A percentile compares a stretch with the other conserved stretches of the same genome.
These are phyloP conservation scores for Phaeodactylum tricornutum DNA, from an alignment of 108 stramenopile genomes.

Conservation along the genomic window DNA sequence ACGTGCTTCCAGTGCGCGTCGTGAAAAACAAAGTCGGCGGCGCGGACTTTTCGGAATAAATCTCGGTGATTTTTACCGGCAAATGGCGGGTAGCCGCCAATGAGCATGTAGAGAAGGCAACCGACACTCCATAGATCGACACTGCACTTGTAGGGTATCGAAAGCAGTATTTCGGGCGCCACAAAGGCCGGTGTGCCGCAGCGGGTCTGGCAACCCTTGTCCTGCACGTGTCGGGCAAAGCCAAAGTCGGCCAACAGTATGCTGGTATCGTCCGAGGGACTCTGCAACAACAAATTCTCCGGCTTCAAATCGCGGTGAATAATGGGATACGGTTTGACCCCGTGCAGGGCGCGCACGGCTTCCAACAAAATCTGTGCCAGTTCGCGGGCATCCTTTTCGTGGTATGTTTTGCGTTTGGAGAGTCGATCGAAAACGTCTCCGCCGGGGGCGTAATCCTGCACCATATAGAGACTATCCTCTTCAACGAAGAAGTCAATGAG, in stretches of 20 bases:
- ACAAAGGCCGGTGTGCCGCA: slow-evolving; percentile 96
- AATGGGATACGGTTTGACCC: slow-evolving; percentile 31
- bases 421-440: slow-evolving; percentile 96
- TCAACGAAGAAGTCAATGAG: slow-evolving; percentile 79
- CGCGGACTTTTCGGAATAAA: slow-evolving; percentile 70
- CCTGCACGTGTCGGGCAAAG: slow-evolving; percentile 68
- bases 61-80: slow-evolving; percentile 44
- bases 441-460: slow-evolving; percentile 78
- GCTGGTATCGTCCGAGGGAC: slow-evolving; percentile 45
- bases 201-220: slow-evolving; percentile 47
- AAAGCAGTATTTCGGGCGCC: slow-evolving; percentile 86
- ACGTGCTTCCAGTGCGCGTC: slow-evolving; percentile 59
- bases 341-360: slow-evolving; percentile 67
- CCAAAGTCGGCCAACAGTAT: slow-evolving; percentile 91
- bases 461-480: slow-evolving; percentile 57
- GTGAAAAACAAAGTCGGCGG: slow-evolving; percentile 68
- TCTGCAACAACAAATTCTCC: slow-evolving; percentile 82
- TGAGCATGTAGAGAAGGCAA: slow-evolving; percentile 85
- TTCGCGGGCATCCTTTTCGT: slow-evolving; percentile 81
- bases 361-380: slow-evolving; percentile 46
- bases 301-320: slow-evolving; percentile 92
- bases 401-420: slow-evolving; percentile 62
- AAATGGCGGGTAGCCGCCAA: slow-evolving; percentile 75
- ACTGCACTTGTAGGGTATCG: slow-evolving; percentile 58
- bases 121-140: slow-evolving; percentile 94